Evolutionary conservation across 306 rosid genomes (phyloP), one percentile per base, ranked within the genome.

Genomic region (Quercus glauca): DNA sequence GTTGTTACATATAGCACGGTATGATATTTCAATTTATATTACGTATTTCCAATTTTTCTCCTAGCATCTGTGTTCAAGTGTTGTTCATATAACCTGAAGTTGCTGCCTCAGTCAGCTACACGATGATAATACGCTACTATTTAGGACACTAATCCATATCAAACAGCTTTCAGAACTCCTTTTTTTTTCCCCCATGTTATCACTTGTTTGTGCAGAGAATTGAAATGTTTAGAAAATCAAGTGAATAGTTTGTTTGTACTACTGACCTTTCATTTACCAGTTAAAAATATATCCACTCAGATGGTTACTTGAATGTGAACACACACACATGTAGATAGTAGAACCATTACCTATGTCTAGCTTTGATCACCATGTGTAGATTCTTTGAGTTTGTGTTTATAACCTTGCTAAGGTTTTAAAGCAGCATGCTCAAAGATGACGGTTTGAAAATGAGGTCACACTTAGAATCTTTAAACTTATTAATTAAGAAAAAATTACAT

Each of bases 1-100:
- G 81, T 70, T 78, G 88, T 94, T 70, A 92, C 99, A n/a, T 92
- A 92, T 82, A 94, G 92, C 84, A 90, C 89, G 78, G 99, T 94
- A 90, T 85, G 91, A 20, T 58, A 63, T 35, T 64, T 74, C 71
- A 69, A 55, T 82, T 37, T 43, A 23, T 73, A 77, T 53, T 59
- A 5, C 59, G 73, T 23, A 63, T 51, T 17, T 10, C 79, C 15
- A 31, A 17, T 3, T 28, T 65, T 15, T 51, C 25, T n/a, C 18
- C 3, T 45, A 65, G 10, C 63, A 77, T 74, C 5, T 78, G 58
- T 68, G 43, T 68, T 5, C 19, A 35, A 63, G 12, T 67, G 37
- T 43, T 53, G 14, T 73, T 78, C 71, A 17, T 41, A 28, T 25
- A n/a, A 51, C 74, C 43, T 9, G 67, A 72, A 79, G 51, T 78